phyloP scores from a whole-genome alignment of 2,329 filamentous ascomycete genomes.

The Aschersonia sp. region DNA sequence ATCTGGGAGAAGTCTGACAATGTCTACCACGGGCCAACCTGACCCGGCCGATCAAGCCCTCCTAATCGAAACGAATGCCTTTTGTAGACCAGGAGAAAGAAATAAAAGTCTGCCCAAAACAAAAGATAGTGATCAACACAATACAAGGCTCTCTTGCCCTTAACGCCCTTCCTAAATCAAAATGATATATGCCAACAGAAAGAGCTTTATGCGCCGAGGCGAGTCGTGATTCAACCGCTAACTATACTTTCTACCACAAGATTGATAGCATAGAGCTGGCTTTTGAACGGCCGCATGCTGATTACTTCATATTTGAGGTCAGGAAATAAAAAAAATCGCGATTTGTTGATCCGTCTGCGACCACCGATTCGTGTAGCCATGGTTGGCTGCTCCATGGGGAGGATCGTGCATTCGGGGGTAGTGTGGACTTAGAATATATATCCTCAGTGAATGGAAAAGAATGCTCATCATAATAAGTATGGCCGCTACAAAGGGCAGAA shows the following conservation, averaged over 20 bases:
- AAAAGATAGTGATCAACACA: neutral
- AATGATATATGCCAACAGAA: neutral
- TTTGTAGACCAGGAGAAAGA: neutral
- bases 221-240: neutral
- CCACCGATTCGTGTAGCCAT: neutral
- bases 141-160: neutral
- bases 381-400: neutral
- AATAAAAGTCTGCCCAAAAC: neutral
- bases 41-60: no score
- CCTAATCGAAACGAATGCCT: neutral
- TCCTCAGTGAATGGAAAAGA: neutral
- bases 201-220: conserved; percentile 1
- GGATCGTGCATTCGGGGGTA: neutral
- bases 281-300: neutral
- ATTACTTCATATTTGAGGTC: neutral
- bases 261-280: neutral
- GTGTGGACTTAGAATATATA: neutral
- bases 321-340: neutral
- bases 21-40: no score
- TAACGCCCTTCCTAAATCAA: conserved; percentile 1
- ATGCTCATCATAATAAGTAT: no score
- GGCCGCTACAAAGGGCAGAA: neutral
- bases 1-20: no score
- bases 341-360: neutral
- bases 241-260: neutral